A percentile compares a stretch with the other conserved stretches of the same genome.
phyloP scores from a whole-genome alignment of 768 basidiomycete genomes.

The Suillus tomentosus region DNA sequence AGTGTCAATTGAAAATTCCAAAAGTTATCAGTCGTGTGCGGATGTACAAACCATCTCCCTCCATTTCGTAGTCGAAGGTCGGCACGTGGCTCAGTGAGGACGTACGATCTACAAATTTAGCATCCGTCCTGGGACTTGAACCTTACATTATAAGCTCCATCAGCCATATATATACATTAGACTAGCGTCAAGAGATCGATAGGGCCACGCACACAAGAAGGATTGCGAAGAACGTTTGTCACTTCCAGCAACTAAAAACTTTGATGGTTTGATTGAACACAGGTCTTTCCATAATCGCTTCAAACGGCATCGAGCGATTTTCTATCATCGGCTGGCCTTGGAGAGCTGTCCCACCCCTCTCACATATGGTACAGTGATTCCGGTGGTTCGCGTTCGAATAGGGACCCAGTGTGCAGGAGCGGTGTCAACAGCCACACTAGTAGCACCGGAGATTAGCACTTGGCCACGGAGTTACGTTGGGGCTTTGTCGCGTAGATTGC shows the following conservation, averaged over 20 bases:
- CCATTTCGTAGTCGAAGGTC: neutral
- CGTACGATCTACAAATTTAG: neutral
- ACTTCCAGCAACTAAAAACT: neutral
- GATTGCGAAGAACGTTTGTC: neutral
- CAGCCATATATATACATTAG: neutral
- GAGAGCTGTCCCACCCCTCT: neutral
- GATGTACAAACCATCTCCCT: neutral
- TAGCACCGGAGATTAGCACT: too few species aligned
- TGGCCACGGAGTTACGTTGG: too few species aligned
- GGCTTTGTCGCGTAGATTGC: too few species aligned
- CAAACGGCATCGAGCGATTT: neutral
- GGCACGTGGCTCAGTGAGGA: neutral
- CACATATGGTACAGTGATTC: neutral
- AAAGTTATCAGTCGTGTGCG: neutral
- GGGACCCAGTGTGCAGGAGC: too few species aligned
- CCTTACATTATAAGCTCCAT: neutral
- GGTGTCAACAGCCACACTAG: too few species aligned
- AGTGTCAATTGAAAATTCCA: neutral
- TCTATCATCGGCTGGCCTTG: neutral
- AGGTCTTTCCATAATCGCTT: neutral
- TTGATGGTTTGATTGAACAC: neutral
- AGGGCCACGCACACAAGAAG: neutral
- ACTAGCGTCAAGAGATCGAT: neutral
- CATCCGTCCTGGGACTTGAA: neutral
- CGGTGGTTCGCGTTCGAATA: neutral